Percentiles rank a stretch among this genome's conserved stretches.
Evolutionary conservation across 352 stramenopile genomes (phyloP).

Genomic region (Phytophthora multivora): DNA sequence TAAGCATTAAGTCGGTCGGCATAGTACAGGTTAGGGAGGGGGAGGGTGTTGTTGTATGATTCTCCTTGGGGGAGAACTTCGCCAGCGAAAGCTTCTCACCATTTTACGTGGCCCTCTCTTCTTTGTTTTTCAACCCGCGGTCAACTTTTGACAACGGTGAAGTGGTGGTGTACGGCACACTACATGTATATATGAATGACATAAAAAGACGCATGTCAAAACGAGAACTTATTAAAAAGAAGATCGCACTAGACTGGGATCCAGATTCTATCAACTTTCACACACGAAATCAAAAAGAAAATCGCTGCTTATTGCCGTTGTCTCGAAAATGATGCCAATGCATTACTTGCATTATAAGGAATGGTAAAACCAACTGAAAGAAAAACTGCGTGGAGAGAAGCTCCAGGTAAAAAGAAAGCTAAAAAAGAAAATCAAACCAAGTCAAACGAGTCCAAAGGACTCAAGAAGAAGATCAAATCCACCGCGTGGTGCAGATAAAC

Average conservation of each 20-base stretch:
- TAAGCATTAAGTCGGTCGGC: neutral
- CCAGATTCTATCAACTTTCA: no score
- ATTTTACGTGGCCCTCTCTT: slow-evolving; percentile 29
- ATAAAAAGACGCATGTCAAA: no score
- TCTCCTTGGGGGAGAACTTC: no score
- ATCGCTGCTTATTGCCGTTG: slow-evolving; percentile 1
- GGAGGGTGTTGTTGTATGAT: no score
- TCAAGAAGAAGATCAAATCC: slow-evolving; percentile 61
- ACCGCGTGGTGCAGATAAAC: slow-evolving; percentile 84
- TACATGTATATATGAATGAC: neutral
- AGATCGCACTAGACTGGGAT: no score
- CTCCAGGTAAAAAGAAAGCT: slow-evolving; percentile 33
- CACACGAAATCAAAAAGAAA: no score
- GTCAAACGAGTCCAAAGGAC: slow-evolving; percentile 27
- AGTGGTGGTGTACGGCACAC: slow-evolving; percentile 4
- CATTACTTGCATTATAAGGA: slow-evolving; percentile 36
- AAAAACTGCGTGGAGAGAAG: slow-evolving; percentile 44
- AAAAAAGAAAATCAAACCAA: slow-evolving; percentile 39
- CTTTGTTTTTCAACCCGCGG: slow-evolving; percentile 14
- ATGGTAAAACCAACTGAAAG: slow-evolving; percentile 34
- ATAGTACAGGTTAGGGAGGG: no score
- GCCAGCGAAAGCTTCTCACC: slow-evolving; percentile 14
- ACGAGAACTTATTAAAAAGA: no score
- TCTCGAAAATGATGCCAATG: slow-evolving; percentile 42
- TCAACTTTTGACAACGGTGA: neutral